Evolutionary conservation across 768 basidiomycete species (phyloP), one percentile per base, ranked within the genome.

Genomic region (Mycena vulgaris): DNA sequence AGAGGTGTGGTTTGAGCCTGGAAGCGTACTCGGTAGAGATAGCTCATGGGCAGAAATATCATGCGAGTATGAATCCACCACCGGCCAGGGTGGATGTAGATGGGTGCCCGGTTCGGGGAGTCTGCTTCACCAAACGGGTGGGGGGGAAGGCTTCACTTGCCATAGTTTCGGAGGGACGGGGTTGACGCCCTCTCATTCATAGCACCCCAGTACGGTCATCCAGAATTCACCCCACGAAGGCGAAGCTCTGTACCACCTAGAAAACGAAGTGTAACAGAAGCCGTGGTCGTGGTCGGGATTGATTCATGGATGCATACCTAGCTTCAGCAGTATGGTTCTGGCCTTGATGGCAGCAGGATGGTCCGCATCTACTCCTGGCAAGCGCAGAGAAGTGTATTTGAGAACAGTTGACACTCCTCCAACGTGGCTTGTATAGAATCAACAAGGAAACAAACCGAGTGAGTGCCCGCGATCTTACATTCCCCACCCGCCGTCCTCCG

Each of bases 41-140:
- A 94, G 70, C 92, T 91, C 94, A 98, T 96, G 5, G 98, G 96
- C 35, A 95, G 89, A 76, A 94, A 98, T 49, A 95, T 94, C 51
- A 90, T 92, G n/a, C 97, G 91, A 0, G 93, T 94, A 76, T 99
- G 97, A 48, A 98, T 96, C 97, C 97, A 99, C 97, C 97, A 99
- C 68, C 89, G 87, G 78, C 93, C 91, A 14, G 97, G 97, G 80
- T 99, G 97, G 79, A 99, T 88, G 80, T 99, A 97, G 79, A 99
- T 88, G 9, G 97, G 96, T 14, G 94, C 61, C 92, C 92, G 95
- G 27, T 96, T 92, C 0, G 97, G 97, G 83, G 40, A 97, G 82
- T 94, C 97, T 97, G 64, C 6, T 35, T 40, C 63, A 25, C n/a
- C 21, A 63, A 40, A 60, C 59, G 6, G 55, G 21, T 37, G 27